A percentile compares a stretch with the other conserved stretches of the same genome.
Conservation (phyloP, 2,329 filamentous ascomycete genomes). For the Alternaria postmessia region DNA sequence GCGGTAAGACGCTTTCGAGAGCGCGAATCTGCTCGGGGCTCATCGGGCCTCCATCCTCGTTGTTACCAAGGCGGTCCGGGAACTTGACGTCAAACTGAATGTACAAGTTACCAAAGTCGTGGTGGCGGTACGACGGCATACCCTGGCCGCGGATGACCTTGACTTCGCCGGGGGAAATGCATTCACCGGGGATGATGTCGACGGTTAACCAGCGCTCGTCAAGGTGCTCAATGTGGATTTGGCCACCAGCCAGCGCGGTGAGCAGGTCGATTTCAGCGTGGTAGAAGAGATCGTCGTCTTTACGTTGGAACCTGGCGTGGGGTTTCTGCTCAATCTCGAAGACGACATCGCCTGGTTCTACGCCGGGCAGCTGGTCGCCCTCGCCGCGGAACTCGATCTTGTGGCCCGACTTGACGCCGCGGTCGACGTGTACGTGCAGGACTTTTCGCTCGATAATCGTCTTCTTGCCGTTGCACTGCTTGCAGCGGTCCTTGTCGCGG, state of each 20-base stretch:
- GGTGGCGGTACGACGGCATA: constrained; percentile 95
- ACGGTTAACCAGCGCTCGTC: constrained; percentile 97
- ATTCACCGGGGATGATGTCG: constrained; percentile 91
- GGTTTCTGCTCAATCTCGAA: constrained; percentile 99
- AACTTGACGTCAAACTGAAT: constrained; percentile 99
- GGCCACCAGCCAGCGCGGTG: constrained; percentile 90
- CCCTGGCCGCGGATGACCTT: constrained; percentile 96
- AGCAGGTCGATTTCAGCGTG: constrained; percentile 94
- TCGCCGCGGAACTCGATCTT: constrained; percentile 98
- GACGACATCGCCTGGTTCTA: constrained; percentile 92
- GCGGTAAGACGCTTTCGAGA: constrained; percentile 85
- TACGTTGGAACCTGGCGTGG: constrained; percentile 93
- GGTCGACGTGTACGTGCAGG: constrained; percentile 96
- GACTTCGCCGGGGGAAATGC: constrained; percentile 86
- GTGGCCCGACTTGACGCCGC: constrained; percentile 89
- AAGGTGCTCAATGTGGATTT: constrained; percentile 92
- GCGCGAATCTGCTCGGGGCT: constrained; percentile 75
- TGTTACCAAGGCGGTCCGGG: constrained; percentile 65
- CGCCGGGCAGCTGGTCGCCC: constrained; percentile 92
- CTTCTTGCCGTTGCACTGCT: constrained; percentile 96
- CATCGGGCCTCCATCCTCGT: constrained; percentile 56
- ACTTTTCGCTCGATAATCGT: constrained; percentile 97
- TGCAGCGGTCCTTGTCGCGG: constrained; percentile 97
- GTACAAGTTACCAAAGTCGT: constrained; percentile 95
- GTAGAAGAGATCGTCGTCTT: constrained; percentile 95